Conservation (phyloP, 2,329 filamentous ascomycete species). For the Drechmeria coniospora region DNA sequence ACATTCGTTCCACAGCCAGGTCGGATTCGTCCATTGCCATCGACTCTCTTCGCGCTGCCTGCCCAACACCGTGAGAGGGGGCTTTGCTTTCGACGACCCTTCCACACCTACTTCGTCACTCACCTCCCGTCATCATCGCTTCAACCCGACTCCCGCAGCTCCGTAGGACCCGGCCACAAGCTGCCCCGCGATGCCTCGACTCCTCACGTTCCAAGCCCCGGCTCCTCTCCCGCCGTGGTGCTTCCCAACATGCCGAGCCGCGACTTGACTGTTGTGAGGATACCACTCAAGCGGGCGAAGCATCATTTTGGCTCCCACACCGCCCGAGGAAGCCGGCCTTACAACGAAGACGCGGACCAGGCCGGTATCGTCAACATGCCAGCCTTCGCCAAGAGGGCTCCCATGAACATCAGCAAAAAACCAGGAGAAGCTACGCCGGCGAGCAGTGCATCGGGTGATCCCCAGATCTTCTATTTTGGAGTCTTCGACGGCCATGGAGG, state of each 20-base stretch:
- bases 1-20: too few relatives aligned
- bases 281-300: slow-evolving; percentile 83
- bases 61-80: too few relatives aligned
- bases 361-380: slow-evolving; percentile 88
- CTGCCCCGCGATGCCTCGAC: slow-evolving; percentile 72
- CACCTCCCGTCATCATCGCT: slow-evolving; percentile 87
- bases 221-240: slow-evolving; percentile 41
- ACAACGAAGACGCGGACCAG: slow-evolving; percentile 91
- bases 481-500: slow-evolving; percentile 96
- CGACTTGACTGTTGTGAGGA: slow-evolving; percentile 86
- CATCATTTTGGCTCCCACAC: slow-evolving; percentile 82
- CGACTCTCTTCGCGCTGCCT: too few relatives aligned
- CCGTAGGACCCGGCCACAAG: slow-evolving; percentile 59
- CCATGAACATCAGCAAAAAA: slow-evolving; percentile 42
- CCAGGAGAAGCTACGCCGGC: slow-evolving; percentile 50
- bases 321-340: slow-evolving; percentile 65
- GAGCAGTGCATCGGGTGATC: slow-evolving; percentile 69
- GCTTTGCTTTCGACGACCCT: slow-evolving; percentile 37
- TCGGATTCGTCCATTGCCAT: too few relatives aligned
- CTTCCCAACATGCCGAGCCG: slow-evolving; percentile 45
- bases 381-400: slow-evolving; percentile 74
- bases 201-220: slow-evolving; percentile 48
- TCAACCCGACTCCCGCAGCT: slow-evolving; percentile 63
- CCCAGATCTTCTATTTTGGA: slow-evolving; percentile 94
- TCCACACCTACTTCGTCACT: slow-evolving; percentile 96